Evolutionary conservation across 495 filamentous ascomycete species (phyloP).

Genomic region (Jackrogersella multiformis): DNA sequence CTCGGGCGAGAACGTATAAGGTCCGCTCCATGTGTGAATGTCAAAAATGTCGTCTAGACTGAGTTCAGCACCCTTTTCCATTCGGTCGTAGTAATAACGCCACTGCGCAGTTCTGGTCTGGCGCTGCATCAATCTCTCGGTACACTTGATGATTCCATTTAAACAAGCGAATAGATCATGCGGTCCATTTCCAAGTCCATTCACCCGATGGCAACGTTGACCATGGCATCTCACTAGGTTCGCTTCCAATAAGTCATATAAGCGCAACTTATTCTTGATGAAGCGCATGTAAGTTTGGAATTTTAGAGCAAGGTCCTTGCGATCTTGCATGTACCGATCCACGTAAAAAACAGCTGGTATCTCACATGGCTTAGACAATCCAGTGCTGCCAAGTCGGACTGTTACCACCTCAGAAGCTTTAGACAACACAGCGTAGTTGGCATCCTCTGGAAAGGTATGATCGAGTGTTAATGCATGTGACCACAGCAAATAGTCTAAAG

Average conservation of each 20-base stretch:
- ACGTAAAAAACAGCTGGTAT: slow-evolving; percentile 78
- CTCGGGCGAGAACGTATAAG: slow-evolving; percentile 32
- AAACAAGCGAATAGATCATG: slow-evolving; percentile 39
- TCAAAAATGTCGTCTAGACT: slow-evolving; percentile 41
- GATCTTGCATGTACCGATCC: slow-evolving; percentile 76
- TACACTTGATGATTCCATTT: slow-evolving; percentile 30
- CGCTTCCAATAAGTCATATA: slow-evolving; percentile 10
- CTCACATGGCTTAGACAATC: slow-evolving; percentile 61
- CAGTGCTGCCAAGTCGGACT: slow-evolving; percentile 63
- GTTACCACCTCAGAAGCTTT: slow-evolving; percentile 75
- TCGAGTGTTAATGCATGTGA: slow-evolving; percentile 45
- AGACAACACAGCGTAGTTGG: slow-evolving; percentile 58
- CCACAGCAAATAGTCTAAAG: slow-evolving; percentile 76
- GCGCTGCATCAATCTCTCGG: slow-evolving; percentile 33
- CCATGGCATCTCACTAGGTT: slow-evolving; percentile 27
- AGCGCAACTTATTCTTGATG: slow-evolving; percentile 37
- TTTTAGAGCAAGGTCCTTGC: slow-evolving; percentile 58
- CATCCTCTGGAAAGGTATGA: slow-evolving; percentile 51
- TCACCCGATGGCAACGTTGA: slow-evolving; percentile 33
- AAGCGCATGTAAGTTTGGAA: slow-evolving; percentile 52
- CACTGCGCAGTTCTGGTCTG: slow-evolving; percentile 41
- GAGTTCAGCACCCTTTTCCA: slow-evolving; percentile 22
- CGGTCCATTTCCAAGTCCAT: slow-evolving; percentile 22
- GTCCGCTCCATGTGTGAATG: slow-evolving; percentile 40
- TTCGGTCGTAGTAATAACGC: slow-evolving; percentile 30